Evolutionary conservation across 345 rosid genomes (phyloP).

Genomic region (Triadica sebifera): DNA sequence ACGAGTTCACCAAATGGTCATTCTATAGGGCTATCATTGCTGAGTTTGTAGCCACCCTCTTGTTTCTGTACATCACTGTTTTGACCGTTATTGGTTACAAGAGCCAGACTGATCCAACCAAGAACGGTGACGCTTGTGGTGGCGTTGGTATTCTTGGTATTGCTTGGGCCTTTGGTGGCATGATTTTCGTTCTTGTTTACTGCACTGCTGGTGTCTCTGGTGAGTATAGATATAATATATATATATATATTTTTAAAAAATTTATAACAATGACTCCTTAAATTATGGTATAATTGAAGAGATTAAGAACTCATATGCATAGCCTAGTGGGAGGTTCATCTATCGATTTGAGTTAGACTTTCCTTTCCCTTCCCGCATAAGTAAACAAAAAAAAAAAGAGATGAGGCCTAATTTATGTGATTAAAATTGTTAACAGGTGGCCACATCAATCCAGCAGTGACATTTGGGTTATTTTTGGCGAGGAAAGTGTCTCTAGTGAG

Average conservation of each 20-base stretch:
- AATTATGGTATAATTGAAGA: too few species aligned
- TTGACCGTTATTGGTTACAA: conserved; percentile 44
- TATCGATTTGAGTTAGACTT: too few species aligned
- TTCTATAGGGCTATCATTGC: conserved; percentile 44
- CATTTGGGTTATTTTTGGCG: conserved; percentile 43
- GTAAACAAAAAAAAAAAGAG: too few species aligned
- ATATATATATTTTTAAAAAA: too few species aligned
- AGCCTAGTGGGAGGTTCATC: too few species aligned
- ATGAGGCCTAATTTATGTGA: too few species aligned
- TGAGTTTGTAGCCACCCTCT: conserved; percentile 44
- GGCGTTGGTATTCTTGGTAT: conserved; percentile 46
- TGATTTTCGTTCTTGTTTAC: conserved; percentile 49
- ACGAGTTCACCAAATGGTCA: conserved; percentile 41
- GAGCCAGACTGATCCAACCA: conserved; percentile 27
- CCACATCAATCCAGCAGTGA: conserved; percentile 47
- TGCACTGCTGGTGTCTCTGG: conserved; percentile 51
- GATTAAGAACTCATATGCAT: too few species aligned
- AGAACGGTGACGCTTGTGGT: conserved; percentile 27
- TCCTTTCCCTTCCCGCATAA: too few species aligned
- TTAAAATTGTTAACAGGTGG: conserved; percentile 29
- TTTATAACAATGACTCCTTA: too few species aligned
- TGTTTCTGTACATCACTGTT: conserved; percentile 43
- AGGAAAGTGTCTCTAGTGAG: conserved; percentile 47
- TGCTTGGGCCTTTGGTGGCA: conserved; percentile 51
- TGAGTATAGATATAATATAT: too few species aligned